Evolutionary conservation across 2,329 filamentous ascomycete species (phyloP).

Genomic region (Aspergillus ibericus): DNA sequence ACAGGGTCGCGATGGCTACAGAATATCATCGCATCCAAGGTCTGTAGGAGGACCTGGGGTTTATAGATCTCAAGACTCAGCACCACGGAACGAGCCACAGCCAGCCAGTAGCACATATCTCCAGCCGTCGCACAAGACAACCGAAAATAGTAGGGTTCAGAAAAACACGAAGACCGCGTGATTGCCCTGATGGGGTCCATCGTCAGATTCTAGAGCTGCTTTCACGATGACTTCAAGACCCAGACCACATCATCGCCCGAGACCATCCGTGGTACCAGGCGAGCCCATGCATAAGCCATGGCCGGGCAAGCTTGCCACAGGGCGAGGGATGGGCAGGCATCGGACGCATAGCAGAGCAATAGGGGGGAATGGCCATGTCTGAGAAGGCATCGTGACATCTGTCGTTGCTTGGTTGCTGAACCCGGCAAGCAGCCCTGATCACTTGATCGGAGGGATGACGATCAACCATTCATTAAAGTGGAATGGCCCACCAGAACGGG

Average conservation of each 20-base stretch:
- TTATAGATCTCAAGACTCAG: conserved; percentile 22
- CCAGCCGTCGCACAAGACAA: conserved; percentile 7
- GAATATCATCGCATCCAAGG: not conserved
- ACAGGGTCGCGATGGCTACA: not conserved
- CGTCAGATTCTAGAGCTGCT: conserved; percentile 20
- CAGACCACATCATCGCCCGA: conserved; percentile 18
- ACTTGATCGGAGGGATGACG: conserved; percentile 21
- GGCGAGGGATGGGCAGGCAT: conserved; percentile 12
- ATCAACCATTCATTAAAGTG: conserved; percentile 14
- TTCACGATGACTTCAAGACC: conserved; percentile 30
- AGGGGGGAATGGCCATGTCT: conserved; percentile 5
- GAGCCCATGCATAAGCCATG: conserved; percentile 11
- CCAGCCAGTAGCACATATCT: conserved; percentile 19
- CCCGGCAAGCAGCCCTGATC: conserved; percentile 15
- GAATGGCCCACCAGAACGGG: conserved; percentile 22
- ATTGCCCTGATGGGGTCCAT: conserved; percentile 20
- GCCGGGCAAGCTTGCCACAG: conserved; percentile 19
- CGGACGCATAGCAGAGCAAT: conserved; percentile 7
- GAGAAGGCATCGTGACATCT: conserved; percentile 15
- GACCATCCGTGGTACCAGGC: conserved; percentile 27
- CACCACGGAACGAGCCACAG: conserved; percentile 3
- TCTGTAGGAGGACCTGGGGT: conserved; percentile 10
- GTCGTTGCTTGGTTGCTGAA: conserved; percentile 12
- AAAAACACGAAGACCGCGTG: conserved; percentile 26
- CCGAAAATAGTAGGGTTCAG: conserved; percentile 14